Evolutionary conservation across 805 yeast species (phyloP), one percentile per base, ranked within the genome.

Genomic region (Saturnispora kantuleensis): DNA sequence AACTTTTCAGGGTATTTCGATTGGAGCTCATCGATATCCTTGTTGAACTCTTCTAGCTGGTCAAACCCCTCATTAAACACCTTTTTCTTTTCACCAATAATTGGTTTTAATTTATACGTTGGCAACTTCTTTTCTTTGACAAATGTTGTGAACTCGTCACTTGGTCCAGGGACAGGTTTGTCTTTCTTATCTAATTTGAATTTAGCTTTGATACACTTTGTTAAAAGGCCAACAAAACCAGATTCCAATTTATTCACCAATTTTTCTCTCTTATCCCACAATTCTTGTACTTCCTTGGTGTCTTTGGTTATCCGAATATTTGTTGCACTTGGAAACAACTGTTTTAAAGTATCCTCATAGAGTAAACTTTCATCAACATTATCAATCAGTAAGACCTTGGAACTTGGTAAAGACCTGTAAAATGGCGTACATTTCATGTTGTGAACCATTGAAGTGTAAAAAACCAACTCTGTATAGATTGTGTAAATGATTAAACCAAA

Each of bases 71-170:
- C 83, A 42, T 81, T 75, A 56, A 90, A 74, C 31, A 96, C 83
- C 55, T 82, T 81, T 45, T 89, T 96, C 66, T 89, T 89, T 64
- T 84, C 65, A 47, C 96, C 95, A 53, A 81, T 70, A 47, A 84
- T 63, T 46, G 77, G 78, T 56, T 75, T 76, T 55, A 87, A 71
- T 51, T 76, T 76, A 64, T 86, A 90, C 31, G 85, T 81, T 39
- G 97, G 97, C 54, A 90, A 75, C 68, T 87, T 88, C 64, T 83
- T 81, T 40, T 65, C 68, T 4, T 75, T 72, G 49, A 87, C 77
- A 60, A 84, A 87, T 37, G 77, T 69, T 50, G 71, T 68, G 39
- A 80, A 55, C 49, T 73, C 80, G 56, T 79, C 70, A 43, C 68
- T 72, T 4, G 83, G 80, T 50, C 69, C 71, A 16, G 83, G 80